phyloP scores from a whole-genome alignment of 805 yeast species.

The Sugiyamaella valdiviana region DNA sequence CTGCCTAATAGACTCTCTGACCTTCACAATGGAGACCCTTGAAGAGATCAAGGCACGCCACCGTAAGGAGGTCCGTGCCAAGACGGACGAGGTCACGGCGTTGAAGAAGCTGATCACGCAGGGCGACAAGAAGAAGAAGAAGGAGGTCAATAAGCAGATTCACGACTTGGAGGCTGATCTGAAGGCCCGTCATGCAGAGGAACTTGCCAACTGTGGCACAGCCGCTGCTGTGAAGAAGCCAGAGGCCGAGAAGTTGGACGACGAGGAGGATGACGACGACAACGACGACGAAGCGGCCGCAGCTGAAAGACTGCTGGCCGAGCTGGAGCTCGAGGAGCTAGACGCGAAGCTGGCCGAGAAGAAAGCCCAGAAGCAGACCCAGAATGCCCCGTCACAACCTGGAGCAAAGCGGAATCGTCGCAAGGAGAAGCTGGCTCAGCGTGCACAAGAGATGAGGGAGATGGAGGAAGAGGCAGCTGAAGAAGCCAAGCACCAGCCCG shows the following conservation, averaged over 20 bases:
- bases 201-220: constrained; percentile 33
- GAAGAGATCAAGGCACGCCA: constrained; percentile 57
- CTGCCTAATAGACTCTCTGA: background rate
- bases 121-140: constrained; percentile 50
- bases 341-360: constrained; percentile 20
- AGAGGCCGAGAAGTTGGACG: background rate
- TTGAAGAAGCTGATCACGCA: constrained; percentile 80
- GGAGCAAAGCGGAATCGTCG: constrained; percentile 63
- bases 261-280: constrained; percentile 22
- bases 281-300: constrained; percentile 46
- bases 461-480: constrained; percentile 59
- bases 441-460: constrained; percentile 62
- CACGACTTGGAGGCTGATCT: constrained; percentile 52
- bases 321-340: constrained; percentile 41
- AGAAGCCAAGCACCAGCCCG: constrained; percentile 64
- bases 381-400: constrained; percentile 7
- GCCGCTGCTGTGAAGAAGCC: constrained; percentile 3
- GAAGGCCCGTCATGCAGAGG: constrained; percentile 48
- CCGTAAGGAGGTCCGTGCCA: constrained; percentile 59
- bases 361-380: constrained; percentile 2
- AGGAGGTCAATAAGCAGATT: constrained; percentile 56
- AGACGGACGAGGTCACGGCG: constrained; percentile 61
- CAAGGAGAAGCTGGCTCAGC: constrained; percentile 70
- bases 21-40: constrained; percentile 32
- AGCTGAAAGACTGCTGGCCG: constrained; percentile 63